Base-by-base conservation (phyloP, 2,329 filamentous ascomycete genomes). In the Cladosporium austrohemisphaericum region DNA sequence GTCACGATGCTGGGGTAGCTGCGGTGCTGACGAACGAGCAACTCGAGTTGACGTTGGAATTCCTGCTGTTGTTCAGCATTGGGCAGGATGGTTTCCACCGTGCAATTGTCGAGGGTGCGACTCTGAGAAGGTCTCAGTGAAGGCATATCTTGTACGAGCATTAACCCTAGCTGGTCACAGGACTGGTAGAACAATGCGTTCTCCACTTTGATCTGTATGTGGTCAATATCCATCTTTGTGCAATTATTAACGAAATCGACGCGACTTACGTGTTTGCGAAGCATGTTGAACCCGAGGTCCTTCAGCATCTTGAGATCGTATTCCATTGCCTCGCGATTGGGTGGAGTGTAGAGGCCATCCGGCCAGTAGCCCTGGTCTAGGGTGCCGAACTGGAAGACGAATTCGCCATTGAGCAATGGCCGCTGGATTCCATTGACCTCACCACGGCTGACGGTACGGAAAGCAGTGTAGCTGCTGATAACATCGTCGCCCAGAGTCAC, bases 131-230 rank as follows among this genome's bases (percentile, higher is more conserved):
- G 71, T 62, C 68, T 66, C 49, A 86, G 66, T 2, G 81, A 76
- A 0, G 82, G 83, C 83, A 86, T 86, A 51, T 86, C 84, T 59
- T 86, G 83, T 25, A 86, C 79, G 4, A 86, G 73, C 25, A 86
- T 63, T 13, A 85, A 62, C 1, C 83, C 83, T 1, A 86, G 63
- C 49, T 79, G 71, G 37, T 86, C 83, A 51, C 80, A 84, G 5
- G 83, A 81, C 13, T 76, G 75, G 60, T 85, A 85, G 62, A 83
- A 86, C 7, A 85, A 62, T 10, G 81, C 79, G 0, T 79, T 74
- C 56, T 85, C 81, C 5, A 84, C 71, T 66, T 85, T 85, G 68
- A 84, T 82, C 78, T 73, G 33, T 14, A 6, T 16, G 5, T 16
- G 16, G 44, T 47, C 25, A 47, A 19, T 4, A 6, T 11, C 3